Percentiles rank a stretch among this genome's conserved stretches.
These are phyloP conservation scores for Salix udensis DNA, from an alignment of 345 rosid species.

Conservation along the genomic window DNA sequence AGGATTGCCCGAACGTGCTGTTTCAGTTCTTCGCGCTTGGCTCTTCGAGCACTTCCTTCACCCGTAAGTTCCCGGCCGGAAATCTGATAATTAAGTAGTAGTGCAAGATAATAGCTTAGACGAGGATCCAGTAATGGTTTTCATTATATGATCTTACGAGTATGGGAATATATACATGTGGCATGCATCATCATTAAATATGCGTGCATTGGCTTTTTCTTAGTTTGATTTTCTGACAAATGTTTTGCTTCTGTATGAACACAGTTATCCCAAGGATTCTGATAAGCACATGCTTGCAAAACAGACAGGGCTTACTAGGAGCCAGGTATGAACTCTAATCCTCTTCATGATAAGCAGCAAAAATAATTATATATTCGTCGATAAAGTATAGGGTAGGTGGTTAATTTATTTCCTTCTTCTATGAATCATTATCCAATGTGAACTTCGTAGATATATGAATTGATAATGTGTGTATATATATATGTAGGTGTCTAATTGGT, in stretches of 20 bases:
- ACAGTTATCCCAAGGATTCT: slow-evolving; percentile 76
- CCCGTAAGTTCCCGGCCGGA: slow-evolving; percentile 46
- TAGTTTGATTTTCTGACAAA: not conserved
- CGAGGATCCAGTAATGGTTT: not conserved
- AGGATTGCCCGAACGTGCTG: slow-evolving; percentile 81
- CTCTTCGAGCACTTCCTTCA: slow-evolving; percentile 85
- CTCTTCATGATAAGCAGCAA: not conserved
- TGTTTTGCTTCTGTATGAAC: not conserved
- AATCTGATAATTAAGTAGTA: no score
- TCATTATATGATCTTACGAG: not conserved
- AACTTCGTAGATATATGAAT: not conserved
- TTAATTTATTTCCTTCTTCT: not conserved
- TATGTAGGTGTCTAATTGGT: slow-evolving; percentile 65
- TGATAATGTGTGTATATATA: not conserved
- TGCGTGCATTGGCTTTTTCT: not conserved
- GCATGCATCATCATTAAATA: not conserved
- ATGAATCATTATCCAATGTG: not conserved
- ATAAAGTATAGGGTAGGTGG: not conserved
- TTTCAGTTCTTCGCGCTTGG: slow-evolving; percentile 74
- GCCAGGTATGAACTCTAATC: slow-evolving; percentile 44
- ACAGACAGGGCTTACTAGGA: slow-evolving; percentile 76
- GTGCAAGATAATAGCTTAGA: not conserved
- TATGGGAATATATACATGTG: not conserved
- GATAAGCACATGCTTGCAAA: slow-evolving; percentile 78
- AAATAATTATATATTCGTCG: not conserved